Evolutionary conservation across 2,329 filamentous ascomycete genomes (phyloP), one percentile per base, ranked within the genome.

Genomic region (Aurifilum marmelostoma): DNA sequence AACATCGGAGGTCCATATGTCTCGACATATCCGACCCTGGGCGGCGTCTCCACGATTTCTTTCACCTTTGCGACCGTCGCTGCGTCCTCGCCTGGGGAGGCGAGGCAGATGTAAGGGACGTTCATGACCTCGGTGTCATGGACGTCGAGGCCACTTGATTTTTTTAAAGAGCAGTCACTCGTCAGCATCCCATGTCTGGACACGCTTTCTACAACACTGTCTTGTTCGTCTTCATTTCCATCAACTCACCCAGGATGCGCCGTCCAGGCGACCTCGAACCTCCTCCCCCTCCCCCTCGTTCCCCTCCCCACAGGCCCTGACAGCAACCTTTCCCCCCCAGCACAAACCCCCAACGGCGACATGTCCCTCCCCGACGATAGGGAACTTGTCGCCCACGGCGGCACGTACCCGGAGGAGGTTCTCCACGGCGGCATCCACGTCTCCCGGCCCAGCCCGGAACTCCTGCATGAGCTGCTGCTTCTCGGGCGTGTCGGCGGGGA

Each of bases 41-140:
- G 81, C 11, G 78, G 77, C n/a, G 76, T 79, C 52, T 78, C 77
- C 32, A 87, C 72, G 8, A 81, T 78, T 60, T 80, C 75, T 68
- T 80, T 77, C 72, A 83, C 85, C 58, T 79, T 77, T 56, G 80
- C 77, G 0, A 86, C 80, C 0, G 78, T 76, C 0, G 83, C 82
- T 0, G 73, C 78, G 3, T 79, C 79, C 75, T 87, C 85, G 54
- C 83, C 83, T 8, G 81, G 81, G 8, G 84, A 85, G 1, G 85
- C 84, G 2, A 87, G 77, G 24, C 83, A 74, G 59, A 87, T 78
- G 70, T 87, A 82, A 2, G 85, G 84, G 12, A 82, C 81, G 0
- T 76, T 81, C 29, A 85, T 71, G 1, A 75, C 78, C 70, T 81
- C 76, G 1, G 80, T 83, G 65, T 88, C 84, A 16, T 77, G 77